Evolutionary conservation across 305 asterid genomes (phyloP), one percentile per base, ranked within the genome.

Genomic region (Rubia peregrina): DNA sequence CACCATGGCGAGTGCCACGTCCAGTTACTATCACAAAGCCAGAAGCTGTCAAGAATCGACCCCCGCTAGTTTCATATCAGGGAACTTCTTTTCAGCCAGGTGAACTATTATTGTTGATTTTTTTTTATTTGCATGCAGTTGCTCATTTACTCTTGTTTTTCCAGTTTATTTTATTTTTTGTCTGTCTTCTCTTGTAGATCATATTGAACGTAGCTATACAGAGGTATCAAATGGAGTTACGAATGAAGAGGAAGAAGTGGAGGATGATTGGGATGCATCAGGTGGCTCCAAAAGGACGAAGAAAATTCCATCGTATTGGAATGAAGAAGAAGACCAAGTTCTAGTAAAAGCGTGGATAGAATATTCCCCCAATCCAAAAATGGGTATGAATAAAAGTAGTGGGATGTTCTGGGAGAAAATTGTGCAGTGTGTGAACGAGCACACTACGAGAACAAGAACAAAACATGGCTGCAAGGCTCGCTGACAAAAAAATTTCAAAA

Each of bases 161-260:
- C 36, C 36, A 30, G 36, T 30, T 30, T 30, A 30, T 30, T 30
- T 30, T 30, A 30, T 30, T 30, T 30, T 30, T 30, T 75, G 73
- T 44, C 57, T 79, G 74, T 41, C 61, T 73, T 44, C 82, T 75
- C 44, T 24, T 71, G 65, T 70, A 94, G 99, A 97, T 67, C 89
- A 85, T 55, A 86, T 91, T 70, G 97, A 88, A 76, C 92, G 96
- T 73, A 94, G 83, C 76, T 94, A 85, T 82, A 84, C 91, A 51
- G 90, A 90, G 80, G 97, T 86, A 75, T 98, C 99, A 77, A 64
- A 76, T 87, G 99, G 99, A 78, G 93, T 96, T 81, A 85, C 96
- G 75, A 14, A 48, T 48, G 55, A 48, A 13, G 55, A 48, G 55
- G 55, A 48, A n/a, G 55, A 48, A 14, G 55, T 48, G 55, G 55